These are phyloP conservation scores for Lipomyces yamadae DNA, from an alignment of 805 yeast genomes.

Conservation along the genomic window DNA sequence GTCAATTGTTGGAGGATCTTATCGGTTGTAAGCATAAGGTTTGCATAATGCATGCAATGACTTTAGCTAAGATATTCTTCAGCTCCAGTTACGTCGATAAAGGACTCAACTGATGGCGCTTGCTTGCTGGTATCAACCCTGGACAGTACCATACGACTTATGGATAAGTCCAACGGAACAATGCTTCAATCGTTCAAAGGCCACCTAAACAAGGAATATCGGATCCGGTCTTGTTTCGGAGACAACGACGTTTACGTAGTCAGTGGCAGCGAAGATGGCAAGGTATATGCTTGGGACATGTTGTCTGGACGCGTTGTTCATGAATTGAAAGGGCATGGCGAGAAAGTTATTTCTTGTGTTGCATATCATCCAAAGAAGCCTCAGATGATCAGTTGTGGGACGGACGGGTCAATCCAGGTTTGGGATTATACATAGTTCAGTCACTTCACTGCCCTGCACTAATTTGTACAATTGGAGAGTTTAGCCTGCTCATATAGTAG, in stretches of 20 bases:
- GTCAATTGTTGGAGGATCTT: conserved; percentile 38
- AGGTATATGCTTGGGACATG: conserved; percentile 42
- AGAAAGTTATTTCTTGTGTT: conserved; percentile 30
- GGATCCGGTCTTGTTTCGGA: conserved; percentile 40
- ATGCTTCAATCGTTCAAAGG: conserved; percentile 41
- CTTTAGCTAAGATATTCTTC: neutral
- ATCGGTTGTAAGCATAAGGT: conserved; percentile 36
- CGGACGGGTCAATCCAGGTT: conserved; percentile 32
- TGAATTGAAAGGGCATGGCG: conserved; percentile 18
- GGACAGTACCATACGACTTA: conserved; percentile 40
- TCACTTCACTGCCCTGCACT: neutral
- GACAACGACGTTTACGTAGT: conserved; percentile 38
- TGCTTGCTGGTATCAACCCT: conserved; percentile 40
- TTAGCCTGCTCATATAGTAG: too few species aligned
- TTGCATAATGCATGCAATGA: too few species aligned
- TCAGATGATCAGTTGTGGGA: conserved; percentile 35
- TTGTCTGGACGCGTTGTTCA: conserved; percentile 34
- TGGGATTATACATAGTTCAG: conserved; percentile 20
- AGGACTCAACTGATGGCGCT: conserved; percentile 24
- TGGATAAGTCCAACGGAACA: conserved; percentile 40
- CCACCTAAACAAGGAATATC: conserved; percentile 39
- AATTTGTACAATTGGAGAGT: too few species aligned
- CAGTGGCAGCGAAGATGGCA: conserved; percentile 44
- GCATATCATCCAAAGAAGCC: conserved; percentile 28
- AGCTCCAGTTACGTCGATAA: conserved; percentile 42